Evolutionary conservation across 805 yeast genomes (phyloP).

Genomic region (Myxozyma lipomycoides): DNA sequence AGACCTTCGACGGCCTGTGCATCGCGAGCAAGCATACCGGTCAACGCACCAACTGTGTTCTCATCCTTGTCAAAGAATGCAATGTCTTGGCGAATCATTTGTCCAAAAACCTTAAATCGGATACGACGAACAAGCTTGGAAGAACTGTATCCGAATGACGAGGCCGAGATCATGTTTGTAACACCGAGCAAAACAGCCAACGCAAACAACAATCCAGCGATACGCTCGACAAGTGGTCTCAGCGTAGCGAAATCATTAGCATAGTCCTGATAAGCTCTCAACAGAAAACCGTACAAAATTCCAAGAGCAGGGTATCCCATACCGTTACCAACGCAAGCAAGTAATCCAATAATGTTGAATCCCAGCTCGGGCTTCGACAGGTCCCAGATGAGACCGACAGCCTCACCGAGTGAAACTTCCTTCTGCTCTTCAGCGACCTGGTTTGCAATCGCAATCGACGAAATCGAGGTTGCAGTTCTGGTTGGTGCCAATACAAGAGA

Average conservation of each 20-base stretch:
- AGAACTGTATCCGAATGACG: constrained; percentile 25
- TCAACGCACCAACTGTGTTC: constrained; percentile 32
- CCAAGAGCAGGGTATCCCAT: constrained; percentile 26
- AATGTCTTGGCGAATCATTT: constrained; percentile 33
- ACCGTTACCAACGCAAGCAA: constrained; percentile 24
- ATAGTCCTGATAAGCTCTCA: constrained; percentile 11
- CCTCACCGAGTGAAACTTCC: constrained; percentile 11
- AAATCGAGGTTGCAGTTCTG: constrained; percentile 13
- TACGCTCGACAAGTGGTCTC: constrained; percentile 16
- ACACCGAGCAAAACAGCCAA: constrained; percentile 23
- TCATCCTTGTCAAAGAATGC: constrained; percentile 32
- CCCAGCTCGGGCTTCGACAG: constrained; percentile 22
- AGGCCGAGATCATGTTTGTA: constrained; percentile 18
- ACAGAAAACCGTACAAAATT: constrained; percentile 15
- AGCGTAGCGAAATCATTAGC: constrained; percentile 10
- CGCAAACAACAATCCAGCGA: constrained; percentile 24
- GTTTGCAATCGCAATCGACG: background rate
- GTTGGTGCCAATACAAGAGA: constrained; percentile 8
- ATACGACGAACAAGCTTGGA: constrained; percentile 30
- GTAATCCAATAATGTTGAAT: constrained; percentile 17
- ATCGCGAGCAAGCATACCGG: constrained; percentile 32
- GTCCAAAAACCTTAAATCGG: constrained; percentile 28
- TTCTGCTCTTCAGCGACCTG: background rate
- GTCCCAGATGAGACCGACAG: constrained; percentile 17
- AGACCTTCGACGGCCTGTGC: constrained; percentile 35